phyloP scores from a whole-genome alignment of 1,284 basidiomycete genomes.

The Austroboletus niveus region DNA sequence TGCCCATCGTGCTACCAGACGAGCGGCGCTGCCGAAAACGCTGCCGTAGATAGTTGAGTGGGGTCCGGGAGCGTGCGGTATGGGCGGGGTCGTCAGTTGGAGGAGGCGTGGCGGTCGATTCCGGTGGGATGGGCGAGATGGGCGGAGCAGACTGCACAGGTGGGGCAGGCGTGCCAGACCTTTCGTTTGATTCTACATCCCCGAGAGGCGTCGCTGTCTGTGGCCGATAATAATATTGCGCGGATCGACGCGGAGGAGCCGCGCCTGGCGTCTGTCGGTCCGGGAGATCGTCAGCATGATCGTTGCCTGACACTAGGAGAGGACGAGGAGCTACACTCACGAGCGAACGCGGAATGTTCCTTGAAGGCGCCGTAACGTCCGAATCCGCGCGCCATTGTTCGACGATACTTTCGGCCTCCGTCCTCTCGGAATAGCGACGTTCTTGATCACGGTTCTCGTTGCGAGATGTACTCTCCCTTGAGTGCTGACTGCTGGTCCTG shows the following conservation, averaged over 20 bases:
- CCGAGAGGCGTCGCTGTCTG: conserved; percentile 17
- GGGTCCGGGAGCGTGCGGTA: conserved; percentile 10
- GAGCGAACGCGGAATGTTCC: conserved; percentile 16
- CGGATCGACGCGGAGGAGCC: conserved; percentile 8
- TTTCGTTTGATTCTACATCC: conserved; percentile 11
- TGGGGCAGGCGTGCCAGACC: conserved; percentile 14
- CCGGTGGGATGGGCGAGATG: conserved; percentile 1
- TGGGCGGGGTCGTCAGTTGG: conserved; percentile 4
- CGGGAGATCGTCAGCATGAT: conserved; percentile 8
- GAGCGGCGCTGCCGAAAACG: conserved; percentile 29
- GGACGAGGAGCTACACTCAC: conserved; percentile 15
- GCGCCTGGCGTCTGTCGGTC: conserved; percentile 17
- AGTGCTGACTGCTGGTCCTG: conserved; percentile 25
- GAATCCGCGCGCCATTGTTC: conserved; percentile 33
- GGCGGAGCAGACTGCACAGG: conserved; percentile 6
- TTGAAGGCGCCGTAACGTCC: conserved; percentile 16
- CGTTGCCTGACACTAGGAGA: not conserved
- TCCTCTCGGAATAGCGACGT: conserved; percentile 13
- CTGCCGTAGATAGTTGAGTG: conserved; percentile 25
- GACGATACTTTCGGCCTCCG: conserved; percentile 26
- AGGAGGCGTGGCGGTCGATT: conserved; percentile 3
- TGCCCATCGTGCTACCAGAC: conserved; percentile 16
- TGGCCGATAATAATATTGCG: conserved; percentile 19
- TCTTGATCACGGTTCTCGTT: conserved; percentile 16
- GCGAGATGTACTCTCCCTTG: conserved; percentile 17